phyloP scores from a whole-genome alignment of 163 green algal genomes.

The Coccomyxa subellipsoidea region DNA sequence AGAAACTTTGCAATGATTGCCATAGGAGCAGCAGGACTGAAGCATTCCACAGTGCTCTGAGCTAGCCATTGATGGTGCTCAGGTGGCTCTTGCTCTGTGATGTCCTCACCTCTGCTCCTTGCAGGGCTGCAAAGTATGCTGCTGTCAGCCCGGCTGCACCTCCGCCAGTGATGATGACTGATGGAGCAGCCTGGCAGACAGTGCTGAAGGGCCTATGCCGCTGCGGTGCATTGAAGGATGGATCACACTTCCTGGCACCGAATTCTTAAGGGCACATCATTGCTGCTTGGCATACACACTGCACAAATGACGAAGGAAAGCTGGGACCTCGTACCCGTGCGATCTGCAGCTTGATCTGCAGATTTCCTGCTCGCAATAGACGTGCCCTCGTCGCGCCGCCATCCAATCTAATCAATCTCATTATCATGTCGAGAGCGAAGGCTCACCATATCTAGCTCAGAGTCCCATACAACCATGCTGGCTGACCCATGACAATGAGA shows the following conservation, averaged over 20 bases:
- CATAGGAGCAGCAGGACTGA: no score
- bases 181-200: not conserved
- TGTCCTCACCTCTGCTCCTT: constrained; percentile 33
- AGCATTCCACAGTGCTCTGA: not conserved
- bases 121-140: constrained; percentile 71
- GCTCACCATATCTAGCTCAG: not conserved
- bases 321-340: no score
- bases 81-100: not conserved
- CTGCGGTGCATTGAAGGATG: not conserved
- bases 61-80: not conserved
- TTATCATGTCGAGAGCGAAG: not conserved
- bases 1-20: no score
- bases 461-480: no score
- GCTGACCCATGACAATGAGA: no score
- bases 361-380: not conserved
- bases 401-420: not conserved
- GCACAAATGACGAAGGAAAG: no score
- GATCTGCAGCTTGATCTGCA: not conserved
- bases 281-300: no score
- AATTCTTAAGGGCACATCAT: no score
- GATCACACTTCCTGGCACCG: no score
- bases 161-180: constrained; percentile 57
- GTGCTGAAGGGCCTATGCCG: not conserved
- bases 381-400: not conserved
- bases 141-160: constrained; percentile 78